phyloP scores from a whole-genome alignment of 176 grass and related monocot genomes.

The Oryza officinalis region DNA sequence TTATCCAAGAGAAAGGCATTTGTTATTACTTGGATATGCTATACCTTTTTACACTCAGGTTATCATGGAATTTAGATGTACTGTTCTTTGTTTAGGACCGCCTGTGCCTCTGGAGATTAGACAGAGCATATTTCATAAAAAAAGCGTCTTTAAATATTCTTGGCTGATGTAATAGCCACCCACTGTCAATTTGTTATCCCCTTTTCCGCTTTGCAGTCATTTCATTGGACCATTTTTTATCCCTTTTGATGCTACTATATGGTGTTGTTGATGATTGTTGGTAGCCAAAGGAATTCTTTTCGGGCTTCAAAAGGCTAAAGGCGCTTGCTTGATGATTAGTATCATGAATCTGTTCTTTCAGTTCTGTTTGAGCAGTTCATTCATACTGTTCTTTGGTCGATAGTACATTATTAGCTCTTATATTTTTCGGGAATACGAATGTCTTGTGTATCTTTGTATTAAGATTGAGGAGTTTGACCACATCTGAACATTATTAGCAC shows the following conservation, averaged over 20 bases:
- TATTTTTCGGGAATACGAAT: too few relatives aligned
- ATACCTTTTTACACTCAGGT: conserved; percentile 35
- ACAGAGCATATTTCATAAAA: conserved; percentile 50
- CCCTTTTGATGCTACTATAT: conserved; percentile 48
- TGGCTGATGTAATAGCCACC: conserved; percentile 50
- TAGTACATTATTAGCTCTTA: neutral
- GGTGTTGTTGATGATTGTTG: conserved; percentile 21
- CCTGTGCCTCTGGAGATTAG: conserved; percentile 47
- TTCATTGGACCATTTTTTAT: conserved; percentile 41
- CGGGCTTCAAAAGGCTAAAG: conserved; percentile 48
- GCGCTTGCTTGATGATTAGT: conserved; percentile 35
- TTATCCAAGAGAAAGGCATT: conserved; percentile 22
- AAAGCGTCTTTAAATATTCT: conserved; percentile 70
- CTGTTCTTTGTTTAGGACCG: conserved; percentile 56
- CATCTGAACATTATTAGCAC: neutral
- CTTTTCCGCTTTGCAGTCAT: conserved; percentile 45
- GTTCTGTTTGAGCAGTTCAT: conserved; percentile 27
- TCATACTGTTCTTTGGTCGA: conserved; percentile 15
- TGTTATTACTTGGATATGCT: conserved; percentile 30
- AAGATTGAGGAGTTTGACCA: too few relatives aligned
- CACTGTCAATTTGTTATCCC: conserved; percentile 51
- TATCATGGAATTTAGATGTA: conserved; percentile 36
- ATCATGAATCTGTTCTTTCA: conserved; percentile 34
- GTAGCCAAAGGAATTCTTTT: conserved; percentile 38
- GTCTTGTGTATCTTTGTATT: too few relatives aligned